Evolutionary conservation across 2,329 filamentous ascomycete genomes (phyloP), one percentile per base, ranked within the genome.

Genomic region (Nothomitra cinnamomea): DNA sequence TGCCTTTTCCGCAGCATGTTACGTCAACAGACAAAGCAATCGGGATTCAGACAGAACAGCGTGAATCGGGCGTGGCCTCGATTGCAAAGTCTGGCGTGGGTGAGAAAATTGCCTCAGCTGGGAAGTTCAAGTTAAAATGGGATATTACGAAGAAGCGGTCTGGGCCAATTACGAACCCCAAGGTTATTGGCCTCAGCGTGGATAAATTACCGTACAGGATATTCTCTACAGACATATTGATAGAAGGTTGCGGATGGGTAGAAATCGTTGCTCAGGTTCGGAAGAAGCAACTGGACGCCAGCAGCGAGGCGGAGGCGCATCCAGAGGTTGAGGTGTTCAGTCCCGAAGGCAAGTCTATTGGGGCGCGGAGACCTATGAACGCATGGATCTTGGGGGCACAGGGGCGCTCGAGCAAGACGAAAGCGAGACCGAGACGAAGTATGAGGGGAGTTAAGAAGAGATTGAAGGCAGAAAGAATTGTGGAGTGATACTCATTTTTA

Each of bases 211-310:
- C 88, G 0, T 98, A 89, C 66, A 77, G 78, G 13, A 80, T 96
- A 1, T 74, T 92, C 56, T 80, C 83, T 7, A 77, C 83, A 0
- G 94, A 98, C 63, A 80, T 98, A 22, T 70, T 98, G 13, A 80
- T 98, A 51, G 90, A 96, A 65, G 88, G 92, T 1, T 83, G 88
- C 24, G 92, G 92, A 6, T 98, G 94, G 85, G 76, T 98, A 1
- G 92, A 98, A 67, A 67, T 98, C 41, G 82, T 81, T 0, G 82
- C 82, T 2, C 90, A 98, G 67, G 79, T 94, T 8, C 79, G 90
- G 51, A 77, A 73, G 15, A 76, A 67, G 62, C 70, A 74, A 55
- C 66, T 74, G 25, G 42, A 51, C 45, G 41, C 55, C 17, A 61
- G 19, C 43, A 57, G 22, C 35, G 60, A 35, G 55, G 61, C 53